Conservation (phyloP, 306 rosid genomes). For the Elaeagnus macrophylla region DNA sequence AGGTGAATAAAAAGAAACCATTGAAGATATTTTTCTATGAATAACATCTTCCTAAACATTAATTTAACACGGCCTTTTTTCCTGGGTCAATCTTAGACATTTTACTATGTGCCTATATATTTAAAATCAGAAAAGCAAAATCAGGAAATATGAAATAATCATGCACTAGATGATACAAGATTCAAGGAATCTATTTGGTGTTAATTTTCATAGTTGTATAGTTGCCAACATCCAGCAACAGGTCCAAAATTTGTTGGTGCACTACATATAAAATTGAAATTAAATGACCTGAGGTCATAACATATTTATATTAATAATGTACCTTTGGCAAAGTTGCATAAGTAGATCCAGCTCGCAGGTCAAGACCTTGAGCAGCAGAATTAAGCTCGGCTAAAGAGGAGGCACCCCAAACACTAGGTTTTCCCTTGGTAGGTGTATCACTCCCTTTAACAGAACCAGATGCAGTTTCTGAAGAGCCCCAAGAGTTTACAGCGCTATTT, state of each 20-base stretch:
- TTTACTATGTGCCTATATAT: too few relatives aligned
- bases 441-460: conserved; percentile 35
- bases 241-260: not conserved
- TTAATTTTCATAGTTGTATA: too few relatives aligned
- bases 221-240: too few relatives aligned
- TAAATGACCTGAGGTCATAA: not conserved
- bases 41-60: too few relatives aligned
- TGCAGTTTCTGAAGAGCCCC: conserved; percentile 37
- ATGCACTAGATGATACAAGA: too few relatives aligned
- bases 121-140: too few relatives aligned
- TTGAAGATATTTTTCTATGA: too few relatives aligned
- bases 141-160: too few relatives aligned
- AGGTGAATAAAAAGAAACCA: too few relatives aligned
- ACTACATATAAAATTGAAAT: not conserved
- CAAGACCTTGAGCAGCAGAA: conserved; percentile 30
- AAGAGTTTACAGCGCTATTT: conserved; percentile 31
- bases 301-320: conserved; percentile 8
- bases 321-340: conserved; percentile 65
- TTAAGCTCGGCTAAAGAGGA: conserved; percentile 41
- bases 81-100: too few relatives aligned
- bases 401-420: conserved; percentile 35
- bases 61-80: too few relatives aligned
- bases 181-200: too few relatives aligned
- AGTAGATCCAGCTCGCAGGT: conserved; percentile 35
- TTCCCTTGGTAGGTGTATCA: conserved; percentile 22